Conservation (phyloP, 805 yeast species). For the Pichia cabralensis region DNA sequence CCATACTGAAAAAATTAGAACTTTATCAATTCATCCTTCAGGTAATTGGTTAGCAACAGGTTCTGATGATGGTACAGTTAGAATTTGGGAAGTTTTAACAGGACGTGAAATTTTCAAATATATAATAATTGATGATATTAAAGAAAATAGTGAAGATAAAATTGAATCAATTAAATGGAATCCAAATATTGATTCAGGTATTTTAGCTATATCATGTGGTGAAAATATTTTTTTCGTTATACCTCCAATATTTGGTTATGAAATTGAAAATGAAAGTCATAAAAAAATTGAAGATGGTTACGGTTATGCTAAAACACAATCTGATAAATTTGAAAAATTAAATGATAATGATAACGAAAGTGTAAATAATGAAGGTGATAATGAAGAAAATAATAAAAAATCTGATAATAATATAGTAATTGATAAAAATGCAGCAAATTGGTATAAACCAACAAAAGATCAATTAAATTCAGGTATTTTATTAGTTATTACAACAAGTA, state of each 20-base stretch:
- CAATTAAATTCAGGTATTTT: conserved; percentile 58
- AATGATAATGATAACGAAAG: conserved; percentile 30
- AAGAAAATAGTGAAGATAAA: conserved; percentile 58
- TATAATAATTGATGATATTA: conserved; percentile 34
- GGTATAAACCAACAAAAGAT: conserved; percentile 70
- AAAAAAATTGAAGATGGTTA: conserved; percentile 81
- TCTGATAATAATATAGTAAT: conserved; percentile 13
- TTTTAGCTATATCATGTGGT: conserved; percentile 78
- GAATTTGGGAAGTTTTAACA: conserved; percentile 94
- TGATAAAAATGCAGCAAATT: conserved; percentile 54
- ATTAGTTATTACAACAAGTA: conserved; percentile 52
- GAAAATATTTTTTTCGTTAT: conserved; percentile 68
- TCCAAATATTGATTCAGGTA: conserved; percentile 65
- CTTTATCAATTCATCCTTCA: conserved; percentile 73
- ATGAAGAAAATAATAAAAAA: conserved; percentile 26
- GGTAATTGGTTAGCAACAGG: conserved; percentile 98
- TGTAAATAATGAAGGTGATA: conserved; percentile 19
- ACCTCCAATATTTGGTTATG: conserved; percentile 88
- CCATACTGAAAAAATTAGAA: conserved; percentile 73
- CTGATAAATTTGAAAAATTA: conserved; percentile 18
- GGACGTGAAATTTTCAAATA: conserved; percentile 84
- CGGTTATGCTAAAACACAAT: conserved; percentile 54
- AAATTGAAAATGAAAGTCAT: conserved; percentile 71
- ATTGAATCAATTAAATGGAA: conserved; percentile 84
- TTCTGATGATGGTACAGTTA: conserved; percentile 89